Evolutionary conservation across 1,139 yeast genomes (phyloP), one percentile per base, ranked within the genome.

Genomic region (Hemisphaericaspora xylanilytica): DNA sequence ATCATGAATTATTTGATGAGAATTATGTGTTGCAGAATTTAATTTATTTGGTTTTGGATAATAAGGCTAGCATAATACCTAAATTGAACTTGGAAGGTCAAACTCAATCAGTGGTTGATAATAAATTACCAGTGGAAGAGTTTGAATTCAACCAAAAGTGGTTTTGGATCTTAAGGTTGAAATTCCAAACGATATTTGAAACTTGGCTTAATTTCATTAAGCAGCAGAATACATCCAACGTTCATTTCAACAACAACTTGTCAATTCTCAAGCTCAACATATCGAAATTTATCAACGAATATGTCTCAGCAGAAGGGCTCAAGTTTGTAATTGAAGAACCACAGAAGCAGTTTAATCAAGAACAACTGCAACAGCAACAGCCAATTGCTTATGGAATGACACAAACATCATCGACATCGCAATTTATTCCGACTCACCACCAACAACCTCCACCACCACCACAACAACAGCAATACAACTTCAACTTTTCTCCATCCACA

Each of bases 1-100:
- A 51, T 38, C 46, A 50, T 35, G 51, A 54, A 26, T 28, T 44
- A 8, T 49, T 53, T 28, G 48, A 50, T 33, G 55, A 59, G 32
- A 61, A 61, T 42, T 62, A 59, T 39, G 59, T 63, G 17, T 45
- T 63, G 26, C 68, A 62, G 39, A 52, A 61, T 26, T 48, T 62
- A 21, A 48, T 62, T 9, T 63, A 53, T 36, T 43, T 63, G 32
- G 49, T 63, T 20, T 41, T 48, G 37, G 50, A 48, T 29, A 41
- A 48, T 32, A 44, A 49, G 34, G 32, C 41, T 14, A 29, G 42
- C 16, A 36, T 48, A 22, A 34, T 46, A 21, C 33, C 11, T 18
- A 29, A 18, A 39, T 24, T 32, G 35, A 32, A 32, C 14, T 13
- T 24, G 15, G 29, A 21, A 3, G 12, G 12, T 29, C 18, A 15